phyloP scores from a whole-genome alignment of 192 early-diverging fungal species.

The Obelidium mucronatum region DNA sequence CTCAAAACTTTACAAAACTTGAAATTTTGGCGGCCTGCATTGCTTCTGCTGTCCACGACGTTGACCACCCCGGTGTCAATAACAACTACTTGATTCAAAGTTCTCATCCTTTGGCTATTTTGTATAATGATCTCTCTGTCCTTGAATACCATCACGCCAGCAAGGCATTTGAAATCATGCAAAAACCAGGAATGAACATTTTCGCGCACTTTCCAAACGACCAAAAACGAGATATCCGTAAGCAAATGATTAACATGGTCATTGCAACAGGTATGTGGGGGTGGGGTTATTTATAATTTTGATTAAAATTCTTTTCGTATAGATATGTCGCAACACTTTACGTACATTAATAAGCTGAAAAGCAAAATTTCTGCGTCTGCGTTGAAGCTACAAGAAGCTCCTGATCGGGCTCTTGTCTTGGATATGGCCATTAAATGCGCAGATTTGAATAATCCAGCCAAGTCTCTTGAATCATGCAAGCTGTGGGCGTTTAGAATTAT shows the following conservation, averaged over 20 bases:
- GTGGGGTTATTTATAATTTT: background rate
- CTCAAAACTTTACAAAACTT: slow-evolving; percentile 56
- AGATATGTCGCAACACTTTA: slow-evolving; percentile 67
- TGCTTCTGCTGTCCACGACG: slow-evolving; percentile 63
- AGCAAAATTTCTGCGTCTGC: slow-evolving; percentile 56
- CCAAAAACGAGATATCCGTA: slow-evolving; percentile 51
- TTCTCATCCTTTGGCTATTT: slow-evolving; percentile 56
- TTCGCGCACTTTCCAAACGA: slow-evolving; percentile 55
- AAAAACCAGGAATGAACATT: slow-evolving; percentile 51
- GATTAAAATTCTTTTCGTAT: background rate
- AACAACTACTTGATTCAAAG: slow-evolving; percentile 65
- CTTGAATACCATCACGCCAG: slow-evolving; percentile 64
- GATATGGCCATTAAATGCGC: slow-evolving; percentile 69
- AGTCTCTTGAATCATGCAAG: slow-evolving; percentile 48
- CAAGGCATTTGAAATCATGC: slow-evolving; percentile 60
- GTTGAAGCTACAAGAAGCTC: slow-evolving; percentile 54
- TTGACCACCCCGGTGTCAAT: slow-evolving; percentile 69
- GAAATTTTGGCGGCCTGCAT: slow-evolving; percentile 60
- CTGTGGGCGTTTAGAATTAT: slow-evolving; percentile 61
- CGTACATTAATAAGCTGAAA: slow-evolving; percentile 68
- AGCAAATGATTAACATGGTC: slow-evolving; percentile 63
- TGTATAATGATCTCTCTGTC: slow-evolving; percentile 68
- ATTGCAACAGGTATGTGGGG: slow-evolving; percentile 55
- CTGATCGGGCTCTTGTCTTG: slow-evolving; percentile 54
- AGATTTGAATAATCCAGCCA: slow-evolving; percentile 65